Conservation (phyloP, 768 basidiomycete genomes). For the Auricularia auricula-judae region DNA sequence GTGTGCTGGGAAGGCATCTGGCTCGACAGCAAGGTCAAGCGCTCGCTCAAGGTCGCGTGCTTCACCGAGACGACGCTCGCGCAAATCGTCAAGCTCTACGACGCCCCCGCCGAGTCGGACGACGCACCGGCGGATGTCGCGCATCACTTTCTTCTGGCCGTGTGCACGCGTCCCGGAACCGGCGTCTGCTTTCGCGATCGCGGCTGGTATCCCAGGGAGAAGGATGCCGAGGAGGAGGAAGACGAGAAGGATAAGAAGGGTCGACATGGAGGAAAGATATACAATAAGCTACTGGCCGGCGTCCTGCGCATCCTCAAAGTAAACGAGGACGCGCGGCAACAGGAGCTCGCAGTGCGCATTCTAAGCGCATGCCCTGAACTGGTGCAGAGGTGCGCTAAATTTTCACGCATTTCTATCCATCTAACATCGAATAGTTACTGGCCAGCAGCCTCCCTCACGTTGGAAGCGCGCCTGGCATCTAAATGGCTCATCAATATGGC, state of each 20-base stretch:
- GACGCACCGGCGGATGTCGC: conserved; percentile 60
- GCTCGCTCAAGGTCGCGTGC: conserved; percentile 57
- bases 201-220: conserved; percentile 82
- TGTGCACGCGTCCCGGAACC: conserved; percentile 68
- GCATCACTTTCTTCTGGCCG: conserved; percentile 79
- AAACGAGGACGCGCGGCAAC: conserved; percentile 81
- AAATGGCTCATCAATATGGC: conserved; percentile 88
- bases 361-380: conserved; percentile 79
- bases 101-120: conserved; percentile 29
- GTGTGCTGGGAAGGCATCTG: conserved; percentile 68
- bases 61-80: conserved; percentile 58
- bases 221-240: conserved; percentile 26
- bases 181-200: conserved; percentile 83
- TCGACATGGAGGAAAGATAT: conserved; percentile 38
- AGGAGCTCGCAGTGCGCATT: conserved; percentile 74
- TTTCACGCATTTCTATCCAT: conserved; percentile 11
- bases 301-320: conserved; percentile 66
- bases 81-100: conserved; percentile 70
- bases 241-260: conserved; percentile 14
- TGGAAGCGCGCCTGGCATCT: conserved; percentile 79
- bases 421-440: conserved; percentile 45
- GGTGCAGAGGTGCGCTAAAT: conserved; percentile 48
- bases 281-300: conserved; percentile 77
- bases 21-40: conserved; percentile 60
- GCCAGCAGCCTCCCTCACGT: conserved; percentile 52